Conservation (phyloP, 306 rosid genomes). For the Glycyrrhiza uralensis region DNA sequence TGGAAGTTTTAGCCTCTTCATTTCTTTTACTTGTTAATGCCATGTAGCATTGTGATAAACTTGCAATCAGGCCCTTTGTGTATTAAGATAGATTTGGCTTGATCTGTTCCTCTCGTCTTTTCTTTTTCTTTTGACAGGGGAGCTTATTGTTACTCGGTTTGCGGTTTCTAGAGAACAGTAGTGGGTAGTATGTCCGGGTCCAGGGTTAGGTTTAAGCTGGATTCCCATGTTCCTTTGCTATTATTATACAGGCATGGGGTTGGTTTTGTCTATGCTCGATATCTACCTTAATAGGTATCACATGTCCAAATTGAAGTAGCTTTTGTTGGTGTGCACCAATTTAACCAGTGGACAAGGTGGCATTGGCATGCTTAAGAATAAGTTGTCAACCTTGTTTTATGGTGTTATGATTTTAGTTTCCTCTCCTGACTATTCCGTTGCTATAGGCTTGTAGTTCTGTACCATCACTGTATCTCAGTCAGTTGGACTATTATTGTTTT, state of each 20-base stretch:
- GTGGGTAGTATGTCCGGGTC: conserved; percentile 55
- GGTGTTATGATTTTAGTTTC: conserved; percentile 22
- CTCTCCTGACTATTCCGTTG: not conserved
- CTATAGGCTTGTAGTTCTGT: conserved; percentile 15
- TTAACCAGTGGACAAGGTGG: conserved; percentile 30
- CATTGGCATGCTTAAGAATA: conserved; percentile 29
- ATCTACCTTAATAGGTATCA: conserved; percentile 28
- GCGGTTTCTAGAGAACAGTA: conserved; percentile 43
- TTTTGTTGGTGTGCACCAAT: conserved; percentile 30
- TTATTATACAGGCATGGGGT: conserved; percentile 41
- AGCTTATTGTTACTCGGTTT: conserved; percentile 56
- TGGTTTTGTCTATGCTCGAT: conserved; percentile 33
- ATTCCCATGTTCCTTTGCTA: conserved; percentile 43
- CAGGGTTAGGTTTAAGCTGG: conserved; percentile 50
- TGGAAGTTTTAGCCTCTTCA: conserved; percentile 32
- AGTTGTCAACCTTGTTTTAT: conserved; percentile 24
- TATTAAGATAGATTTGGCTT: conserved; percentile 43
- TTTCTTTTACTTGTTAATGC: conserved; percentile 29
- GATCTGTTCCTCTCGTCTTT: conserved; percentile 44
- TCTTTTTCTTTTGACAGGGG: conserved; percentile 45
- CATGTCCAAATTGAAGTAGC: conserved; percentile 30
- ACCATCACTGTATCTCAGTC: conserved; percentile 3
- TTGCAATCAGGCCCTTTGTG: conserved; percentile 49
- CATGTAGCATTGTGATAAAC: conserved; percentile 38
- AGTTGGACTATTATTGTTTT: conserved; percentile 13